Evolutionary conservation across 1,284 basidiomycete genomes (phyloP).

Genomic region (Thelephora terrestris): DNA sequence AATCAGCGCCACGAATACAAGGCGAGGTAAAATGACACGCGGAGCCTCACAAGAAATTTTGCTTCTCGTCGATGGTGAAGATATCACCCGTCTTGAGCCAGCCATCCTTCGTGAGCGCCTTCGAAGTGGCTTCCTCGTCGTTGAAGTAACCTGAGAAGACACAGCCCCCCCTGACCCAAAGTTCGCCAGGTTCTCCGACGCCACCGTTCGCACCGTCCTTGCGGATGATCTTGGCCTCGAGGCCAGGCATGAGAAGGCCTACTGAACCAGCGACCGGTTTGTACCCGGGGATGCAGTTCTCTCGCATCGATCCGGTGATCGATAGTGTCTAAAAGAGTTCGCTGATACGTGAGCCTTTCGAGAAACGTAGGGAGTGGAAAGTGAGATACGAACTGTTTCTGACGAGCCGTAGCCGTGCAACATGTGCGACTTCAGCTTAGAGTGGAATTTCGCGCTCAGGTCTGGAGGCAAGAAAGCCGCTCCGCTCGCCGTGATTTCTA

Average conservation of each 20-base stretch:
- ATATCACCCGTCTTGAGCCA: slow-evolving; percentile 69
- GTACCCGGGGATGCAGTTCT: slow-evolving; percentile 36
- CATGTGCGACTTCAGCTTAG: neutral
- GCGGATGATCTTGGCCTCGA: slow-evolving; percentile 50
- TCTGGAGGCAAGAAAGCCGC: slow-evolving; percentile 59
- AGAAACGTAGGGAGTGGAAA: neutral
- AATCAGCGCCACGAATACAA: neutral
- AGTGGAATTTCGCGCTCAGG: slow-evolving; percentile 24
- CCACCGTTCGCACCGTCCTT: slow-evolving; percentile 50
- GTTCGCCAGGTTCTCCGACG: slow-evolving; percentile 52
- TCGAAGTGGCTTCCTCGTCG: slow-evolving; percentile 51
- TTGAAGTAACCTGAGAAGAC: slow-evolving; percentile 61
- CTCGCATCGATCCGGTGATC: slow-evolving; percentile 31
- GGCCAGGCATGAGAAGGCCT: slow-evolving; percentile 51
- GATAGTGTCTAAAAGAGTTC: slow-evolving; percentile 40
- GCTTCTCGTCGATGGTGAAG: slow-evolving; percentile 47
- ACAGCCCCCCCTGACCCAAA: slow-evolving; percentile 45
- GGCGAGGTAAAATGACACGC: neutral
- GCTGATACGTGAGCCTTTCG: neutral
- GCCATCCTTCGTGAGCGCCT: slow-evolving; percentile 50
- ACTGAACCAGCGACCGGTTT: slow-evolving; percentile 33
- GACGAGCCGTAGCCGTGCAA: neutral
- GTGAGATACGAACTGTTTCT: neutral
- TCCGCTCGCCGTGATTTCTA: slow-evolving; percentile 38
- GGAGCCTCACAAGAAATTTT: slow-evolving; percentile 51